Percentiles rank a stretch among this genome's conserved stretches.
Conservation (phyloP, 257 asterid species). For the Striga asiatica region DNA sequence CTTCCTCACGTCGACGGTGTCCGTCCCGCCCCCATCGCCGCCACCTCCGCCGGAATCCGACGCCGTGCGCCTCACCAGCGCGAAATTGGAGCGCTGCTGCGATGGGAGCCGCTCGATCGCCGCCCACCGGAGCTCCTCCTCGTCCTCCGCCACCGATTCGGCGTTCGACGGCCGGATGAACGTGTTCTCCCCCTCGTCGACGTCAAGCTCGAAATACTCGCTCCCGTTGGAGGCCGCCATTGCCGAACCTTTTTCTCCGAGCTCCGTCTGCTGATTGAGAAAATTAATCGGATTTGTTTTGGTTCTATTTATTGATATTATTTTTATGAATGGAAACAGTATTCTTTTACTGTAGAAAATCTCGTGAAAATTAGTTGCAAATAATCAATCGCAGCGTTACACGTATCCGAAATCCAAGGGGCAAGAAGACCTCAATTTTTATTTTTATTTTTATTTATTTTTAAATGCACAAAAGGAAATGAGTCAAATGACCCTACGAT, state of each 20-base stretch:
- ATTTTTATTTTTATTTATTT: too few relatives aligned
- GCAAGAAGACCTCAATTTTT: neutral
- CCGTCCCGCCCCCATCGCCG: slow-evolving; percentile 19
- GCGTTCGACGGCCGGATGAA: slow-evolving; percentile 62
- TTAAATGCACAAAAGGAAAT: too few relatives aligned
- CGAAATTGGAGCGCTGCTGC: slow-evolving; percentile 34
- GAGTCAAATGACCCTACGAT: too few relatives aligned
- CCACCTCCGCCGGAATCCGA: slow-evolving; percentile 12
- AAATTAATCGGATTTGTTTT: neutral
- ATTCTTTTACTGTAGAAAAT: neutral
- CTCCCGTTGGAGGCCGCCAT: slow-evolving; percentile 79
- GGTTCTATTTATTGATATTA: too few relatives aligned
- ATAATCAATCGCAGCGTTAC: neutral
- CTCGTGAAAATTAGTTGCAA: slow-evolving; percentile 9
- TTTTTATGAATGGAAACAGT: neutral
- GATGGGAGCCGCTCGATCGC: slow-evolving; percentile 77
- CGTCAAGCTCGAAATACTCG: slow-evolving; percentile 52
- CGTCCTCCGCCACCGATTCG: slow-evolving; percentile 47
- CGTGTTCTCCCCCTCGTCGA: slow-evolving; percentile 34
- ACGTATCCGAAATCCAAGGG: neutral
- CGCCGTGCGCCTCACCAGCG: slow-evolving; percentile 30
- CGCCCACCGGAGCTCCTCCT: slow-evolving; percentile 67
- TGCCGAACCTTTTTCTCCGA: too few relatives aligned
- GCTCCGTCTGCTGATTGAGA: too few relatives aligned
- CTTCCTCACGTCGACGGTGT: slow-evolving; percentile 59